phyloP scores from a whole-genome alignment of 73 alveolate species.

The Symbiodinium pilosum region DNA sequence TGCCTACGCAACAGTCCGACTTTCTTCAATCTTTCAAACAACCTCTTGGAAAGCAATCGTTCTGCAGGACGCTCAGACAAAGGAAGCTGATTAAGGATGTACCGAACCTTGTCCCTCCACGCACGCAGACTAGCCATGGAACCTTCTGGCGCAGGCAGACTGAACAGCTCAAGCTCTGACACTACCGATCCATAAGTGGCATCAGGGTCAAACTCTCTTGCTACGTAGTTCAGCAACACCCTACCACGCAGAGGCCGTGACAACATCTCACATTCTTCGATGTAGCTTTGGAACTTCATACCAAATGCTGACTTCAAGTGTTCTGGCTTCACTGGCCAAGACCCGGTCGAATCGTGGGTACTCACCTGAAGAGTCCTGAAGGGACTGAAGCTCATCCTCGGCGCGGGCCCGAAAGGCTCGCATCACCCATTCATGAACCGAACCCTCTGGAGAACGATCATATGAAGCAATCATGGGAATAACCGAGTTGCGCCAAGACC shows the following conservation, averaged over 20 bases:
- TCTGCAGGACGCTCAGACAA: conserved; percentile 1
- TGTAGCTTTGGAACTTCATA: neutral
- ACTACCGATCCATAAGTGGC: neutral
- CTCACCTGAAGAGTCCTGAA: neutral
- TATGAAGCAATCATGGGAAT: neutral
- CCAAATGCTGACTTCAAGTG: neutral
- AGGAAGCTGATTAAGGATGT: conserved; percentile 8
- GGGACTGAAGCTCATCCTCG: neutral
- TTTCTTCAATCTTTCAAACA: conserved; percentile 11
- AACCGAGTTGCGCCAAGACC: neutral
- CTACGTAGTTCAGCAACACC: neutral
- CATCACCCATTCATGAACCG: neutral
- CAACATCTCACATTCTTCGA: neutral
- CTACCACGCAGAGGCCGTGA: neutral
- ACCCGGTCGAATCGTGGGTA: conserved; percentile 1
- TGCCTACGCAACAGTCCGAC: neutral
- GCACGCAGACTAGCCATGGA: neutral
- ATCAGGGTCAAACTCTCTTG: conserved; percentile 12
- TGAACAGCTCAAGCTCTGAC: conserved; percentile 14
- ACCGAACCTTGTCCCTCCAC: conserved; percentile 24
- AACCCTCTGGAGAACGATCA: neutral
- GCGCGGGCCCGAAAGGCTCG: neutral
- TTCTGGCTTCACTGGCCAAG: neutral
- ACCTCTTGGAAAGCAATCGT: neutral
- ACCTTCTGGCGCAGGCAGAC: conserved; percentile 33